A percentile compares a stretch with the other conserved stretches of the same genome.
phyloP scores from a whole-genome alignment of 441 rosid genomes.

The Brassica hybrid region DNA sequence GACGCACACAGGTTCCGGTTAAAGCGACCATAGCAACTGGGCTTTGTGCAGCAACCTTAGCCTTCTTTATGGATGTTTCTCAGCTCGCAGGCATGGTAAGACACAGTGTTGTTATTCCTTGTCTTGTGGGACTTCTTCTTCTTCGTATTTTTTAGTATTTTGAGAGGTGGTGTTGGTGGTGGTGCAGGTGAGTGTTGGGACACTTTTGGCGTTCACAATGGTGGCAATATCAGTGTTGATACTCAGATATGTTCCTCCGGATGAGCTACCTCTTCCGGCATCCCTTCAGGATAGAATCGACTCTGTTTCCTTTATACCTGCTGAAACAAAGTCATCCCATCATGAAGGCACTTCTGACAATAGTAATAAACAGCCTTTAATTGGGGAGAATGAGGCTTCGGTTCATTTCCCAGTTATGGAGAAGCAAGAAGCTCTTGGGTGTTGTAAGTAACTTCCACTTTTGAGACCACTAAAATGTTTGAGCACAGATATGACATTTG shows the following conservation, averaged over 20 bases:
- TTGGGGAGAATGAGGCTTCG: slow-evolving; percentile 39
- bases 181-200: slow-evolving; percentile 97
- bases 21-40: slow-evolving; percentile 75
- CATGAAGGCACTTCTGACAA: slow-evolving; percentile 35
- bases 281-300: slow-evolving; percentile 64
- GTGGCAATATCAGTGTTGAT: slow-evolving; percentile 95
- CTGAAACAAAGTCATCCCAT: slow-evolving; percentile 29
- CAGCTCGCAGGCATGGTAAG: slow-evolving; percentile 86
- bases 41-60: slow-evolving; percentile 61
- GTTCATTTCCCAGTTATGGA: not conserved
- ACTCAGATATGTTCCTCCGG: slow-evolving; percentile 96
- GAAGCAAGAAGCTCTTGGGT: slow-evolving; percentile 51
- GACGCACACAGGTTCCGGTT: slow-evolving; percentile 66
- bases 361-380: slow-evolving; percentile 53
- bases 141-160: not conserved
- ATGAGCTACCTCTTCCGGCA: slow-evolving; percentile 68
- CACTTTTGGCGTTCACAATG: slow-evolving; percentile 97
- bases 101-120: not conserved
- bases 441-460: slow-evolving; percentile 47
- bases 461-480: slow-evolving; percentile 9
- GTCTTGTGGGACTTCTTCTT: not conserved
- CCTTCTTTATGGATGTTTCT: slow-evolving; percentile 78
- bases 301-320: slow-evolving; percentile 52
- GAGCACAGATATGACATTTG: not conserved
- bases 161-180: slow-evolving; percentile 11